phyloP scores from a whole-genome alignment of 2,329 filamentous ascomycete genomes.

The Xylariaceae sp. region DNA sequence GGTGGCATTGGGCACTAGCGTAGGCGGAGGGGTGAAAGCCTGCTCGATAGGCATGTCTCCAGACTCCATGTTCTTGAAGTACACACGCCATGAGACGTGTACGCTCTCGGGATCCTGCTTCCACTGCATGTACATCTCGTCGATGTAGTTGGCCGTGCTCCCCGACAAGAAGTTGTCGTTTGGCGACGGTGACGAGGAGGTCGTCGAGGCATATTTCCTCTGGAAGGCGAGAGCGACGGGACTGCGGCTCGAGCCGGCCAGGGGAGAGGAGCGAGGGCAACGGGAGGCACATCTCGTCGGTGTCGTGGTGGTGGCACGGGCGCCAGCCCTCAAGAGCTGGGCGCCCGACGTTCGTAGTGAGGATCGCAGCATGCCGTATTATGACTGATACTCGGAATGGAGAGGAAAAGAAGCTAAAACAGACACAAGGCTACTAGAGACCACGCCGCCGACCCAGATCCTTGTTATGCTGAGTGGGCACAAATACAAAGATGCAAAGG shows the following conservation, averaged over 20 bases:
- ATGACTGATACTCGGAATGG: slow-evolving; percentile 10
- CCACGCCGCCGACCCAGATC: slow-evolving; percentile 25
- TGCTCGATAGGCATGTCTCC: slow-evolving; percentile 97
- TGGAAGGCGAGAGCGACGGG: slow-evolving; percentile 46
- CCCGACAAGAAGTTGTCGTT: slow-evolving; percentile 96
- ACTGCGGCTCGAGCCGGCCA: slow-evolving; percentile 40
- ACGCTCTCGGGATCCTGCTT: slow-evolving; percentile 89
- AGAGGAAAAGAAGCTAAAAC: neutral
- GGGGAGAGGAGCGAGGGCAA: slow-evolving; percentile 38
- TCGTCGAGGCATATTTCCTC: slow-evolving; percentile 51
- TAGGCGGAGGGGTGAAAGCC: slow-evolving; percentile 93
- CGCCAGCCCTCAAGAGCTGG: slow-evolving; percentile 55
- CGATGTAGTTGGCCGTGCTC: slow-evolving; percentile 97
- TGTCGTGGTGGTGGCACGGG: slow-evolving; percentile 35
- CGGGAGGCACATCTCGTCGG: slow-evolving; percentile 33
- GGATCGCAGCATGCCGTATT: slow-evolving; percentile 60
- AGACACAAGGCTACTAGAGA: slow-evolving; percentile 1
- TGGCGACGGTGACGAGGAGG: slow-evolving; percentile 60
- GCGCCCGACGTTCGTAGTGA: slow-evolving; percentile 60
- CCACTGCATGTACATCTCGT: slow-evolving; percentile 99
- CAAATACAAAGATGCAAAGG: slow-evolving; percentile 36
- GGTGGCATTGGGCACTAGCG: slow-evolving; percentile 75
- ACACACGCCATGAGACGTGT: slow-evolving; percentile 97
- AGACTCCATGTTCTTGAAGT: slow-evolving; percentile 99
- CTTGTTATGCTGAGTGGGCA: slow-evolving; percentile 21